Percentiles rank a stretch among this genome's conserved stretches.
phyloP scores from a whole-genome alignment of 2,329 filamentous ascomycete genomes.

The Didymella pomorum region DNA sequence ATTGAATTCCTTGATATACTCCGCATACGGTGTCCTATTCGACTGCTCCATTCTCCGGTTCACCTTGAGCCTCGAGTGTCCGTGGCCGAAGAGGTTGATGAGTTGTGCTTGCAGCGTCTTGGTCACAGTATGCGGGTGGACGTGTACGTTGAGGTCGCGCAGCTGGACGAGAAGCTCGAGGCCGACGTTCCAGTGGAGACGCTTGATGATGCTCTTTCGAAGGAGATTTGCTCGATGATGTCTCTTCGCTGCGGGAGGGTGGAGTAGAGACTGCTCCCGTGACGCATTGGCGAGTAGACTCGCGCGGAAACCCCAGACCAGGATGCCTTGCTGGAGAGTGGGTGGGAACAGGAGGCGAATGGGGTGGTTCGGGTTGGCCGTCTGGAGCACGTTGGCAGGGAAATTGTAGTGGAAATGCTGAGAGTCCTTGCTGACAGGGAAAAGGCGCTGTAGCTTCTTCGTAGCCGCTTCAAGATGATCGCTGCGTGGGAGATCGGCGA shows the following conservation, averaged over 20 bases:
- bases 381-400: constrained; percentile 19
- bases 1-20: constrained; percentile 41
- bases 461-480: constrained; percentile 33
- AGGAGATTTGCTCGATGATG: constrained; percentile 38
- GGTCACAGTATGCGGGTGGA: constrained; percentile 37
- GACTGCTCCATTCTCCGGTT: constrained; percentile 38
- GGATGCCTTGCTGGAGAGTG: constrained; percentile 39
- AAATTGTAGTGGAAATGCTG: constrained; percentile 28
- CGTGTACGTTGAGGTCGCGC: constrained; percentile 38
- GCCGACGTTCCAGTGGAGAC: constrained; percentile 40
- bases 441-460: constrained; percentile 25
- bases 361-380: constrained; percentile 30
- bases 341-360: constrained; percentile 38
- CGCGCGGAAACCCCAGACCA: constrained; percentile 47
- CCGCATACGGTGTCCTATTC: constrained; percentile 32
- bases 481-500: constrained; percentile 33
- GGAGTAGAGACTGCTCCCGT: constrained; percentile 37
- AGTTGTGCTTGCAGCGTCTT: constrained; percentile 41
- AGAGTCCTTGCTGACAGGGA: constrained; percentile 16
- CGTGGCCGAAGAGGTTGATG: constrained; percentile 41
- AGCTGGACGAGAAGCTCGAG: constrained; percentile 40
- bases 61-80: constrained; percentile 28
- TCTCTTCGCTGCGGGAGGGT: constrained; percentile 27
- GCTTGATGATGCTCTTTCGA: constrained; percentile 26
- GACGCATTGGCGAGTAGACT: constrained; percentile 36